Base-by-base conservation (phyloP, 2,329 filamentous ascomycete species). In the Alternaria sp. region DNA sequence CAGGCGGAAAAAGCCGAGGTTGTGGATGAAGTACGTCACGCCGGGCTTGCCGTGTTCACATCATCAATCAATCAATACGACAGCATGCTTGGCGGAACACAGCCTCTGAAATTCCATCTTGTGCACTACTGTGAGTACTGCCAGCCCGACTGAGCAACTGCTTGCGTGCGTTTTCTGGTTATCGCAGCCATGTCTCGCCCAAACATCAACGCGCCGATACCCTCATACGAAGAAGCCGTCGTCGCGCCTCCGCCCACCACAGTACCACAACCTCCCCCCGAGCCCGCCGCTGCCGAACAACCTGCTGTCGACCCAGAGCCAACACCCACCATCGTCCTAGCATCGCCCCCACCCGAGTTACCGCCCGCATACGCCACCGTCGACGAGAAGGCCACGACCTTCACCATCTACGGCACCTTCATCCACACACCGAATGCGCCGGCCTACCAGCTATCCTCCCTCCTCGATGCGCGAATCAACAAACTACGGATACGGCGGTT, bases 401-500 rank as follows among this genome's bases (percentile, higher is more conserved):
- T 69, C 44, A 66, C 61, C 25, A 70, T 75, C 40, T 66, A 67
- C 59, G 67, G 67, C 25, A 76, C 73, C 17, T 73, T 76, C 61
- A 73, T 75, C 36, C 68, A 73, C 57, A 73, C 64, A 1, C 67
- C 69, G 13, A 54, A 63, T 5, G 67, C 66, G 30, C 72, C 73
- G 15, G 69, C 67, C 57, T 75, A 74, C 57, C 73, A 75, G 9
- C 61, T 75, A n/a, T 73, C 71, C 21, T 70, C 68, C 1, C 62
- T 74, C 9, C 73, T 75, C 57, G 67, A 68, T 53, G 60, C 68
- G 26, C 66, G 63, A 60, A 62, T 67, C 7, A 56, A 67, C 12
- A 65, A 55, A 28, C 59, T 76, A 11, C 69, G 67, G 44, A 66
- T 75, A 40, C 71, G 73, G 1, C 62, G 69, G 1, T 56, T 76